Base-by-base conservation (phyloP, 2,329 filamentous ascomycete genomes). In the Monilinia polystroma region DNA sequence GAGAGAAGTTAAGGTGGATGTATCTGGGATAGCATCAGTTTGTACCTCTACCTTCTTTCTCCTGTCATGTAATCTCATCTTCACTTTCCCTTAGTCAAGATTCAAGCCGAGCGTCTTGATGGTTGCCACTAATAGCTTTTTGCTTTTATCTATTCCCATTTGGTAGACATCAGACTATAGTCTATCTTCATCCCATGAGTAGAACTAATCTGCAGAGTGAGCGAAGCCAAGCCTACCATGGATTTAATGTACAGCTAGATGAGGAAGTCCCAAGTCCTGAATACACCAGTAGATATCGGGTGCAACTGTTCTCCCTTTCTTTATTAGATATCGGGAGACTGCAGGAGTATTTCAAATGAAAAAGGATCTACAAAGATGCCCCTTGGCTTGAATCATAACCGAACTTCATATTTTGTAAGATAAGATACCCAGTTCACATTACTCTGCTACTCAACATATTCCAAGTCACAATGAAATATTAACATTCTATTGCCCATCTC, bases 231-330 rank as follows among this genome's bases (percentile, higher is more conserved):
- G 7, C 20, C 10, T 20, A 11, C 26, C 29, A 10, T 32, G 20
- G 2, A 32, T 5, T 8, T 7, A 8, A 32, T 1, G 2, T n/a
- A 14, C 38, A 7, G 14, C 11, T 2, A 11, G 0, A 16, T 57
- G 2, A 20, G 14, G 20, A 20, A 32, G 3, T 32, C 20, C 10
- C 23, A 47, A 41, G 55, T 20, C 23, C 1, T 45, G n/a, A 14
- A 14, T 1, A 8, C n/a, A 12, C 11, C 2, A 0, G 4, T 3
- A 0, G 4, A 2, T 1, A 4, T 52, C 12, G 2, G 4, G 29
- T 29, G 29, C n/a, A 4, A 14, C 41, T 14, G 41, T 43, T 43
- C 23, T 23, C 23, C 41, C 12, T 11, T 52, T 16, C 4, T 16
- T 52, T 23, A 18, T 52, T 8, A 52, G 23, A 29, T 16, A 29